Evolutionary conservation across 306 rosid species (phyloP).

Genomic region (Castanea sativa): DNA sequence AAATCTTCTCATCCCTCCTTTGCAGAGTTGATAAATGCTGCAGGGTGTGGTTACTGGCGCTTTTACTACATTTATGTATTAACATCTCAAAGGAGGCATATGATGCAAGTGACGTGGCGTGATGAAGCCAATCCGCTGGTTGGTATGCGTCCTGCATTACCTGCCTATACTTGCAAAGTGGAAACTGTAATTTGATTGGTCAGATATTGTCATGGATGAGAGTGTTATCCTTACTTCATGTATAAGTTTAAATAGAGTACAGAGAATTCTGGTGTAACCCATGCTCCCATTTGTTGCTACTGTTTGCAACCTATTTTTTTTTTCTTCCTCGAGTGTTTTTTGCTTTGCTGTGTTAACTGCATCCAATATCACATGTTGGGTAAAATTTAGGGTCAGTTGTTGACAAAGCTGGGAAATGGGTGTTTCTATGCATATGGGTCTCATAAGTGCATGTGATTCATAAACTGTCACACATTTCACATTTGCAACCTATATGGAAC

Average conservation of each 20-base stretch:
- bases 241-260: neutral
- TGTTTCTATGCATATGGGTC: too few species aligned
- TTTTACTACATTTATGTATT: neutral
- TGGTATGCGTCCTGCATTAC: constrained; percentile 86
- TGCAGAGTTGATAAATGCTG: constrained; percentile 38
- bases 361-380: neutral
- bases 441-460: too few species aligned
- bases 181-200: constrained; percentile 10
- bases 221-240: neutral
- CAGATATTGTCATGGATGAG: neutral
- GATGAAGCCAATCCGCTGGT: constrained; percentile 52
- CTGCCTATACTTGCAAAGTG: constrained; percentile 20
- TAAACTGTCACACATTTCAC: too few species aligned
- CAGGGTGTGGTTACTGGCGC: constrained; percentile 19
- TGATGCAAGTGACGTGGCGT: constrained; percentile 68
- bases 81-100: constrained; percentile 18
- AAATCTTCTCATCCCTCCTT: neutral
- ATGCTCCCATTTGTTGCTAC: neutral
- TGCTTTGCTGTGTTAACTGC: neutral
- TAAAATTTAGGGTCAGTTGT: neutral
- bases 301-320: neutral
- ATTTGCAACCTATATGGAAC: too few species aligned
- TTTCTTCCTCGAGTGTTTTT: neutral
- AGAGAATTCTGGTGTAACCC: neutral
- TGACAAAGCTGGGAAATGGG: neutral